phyloP scores from a whole-genome alignment of 306 rosid species.

The Dryas octopetala region DNA sequence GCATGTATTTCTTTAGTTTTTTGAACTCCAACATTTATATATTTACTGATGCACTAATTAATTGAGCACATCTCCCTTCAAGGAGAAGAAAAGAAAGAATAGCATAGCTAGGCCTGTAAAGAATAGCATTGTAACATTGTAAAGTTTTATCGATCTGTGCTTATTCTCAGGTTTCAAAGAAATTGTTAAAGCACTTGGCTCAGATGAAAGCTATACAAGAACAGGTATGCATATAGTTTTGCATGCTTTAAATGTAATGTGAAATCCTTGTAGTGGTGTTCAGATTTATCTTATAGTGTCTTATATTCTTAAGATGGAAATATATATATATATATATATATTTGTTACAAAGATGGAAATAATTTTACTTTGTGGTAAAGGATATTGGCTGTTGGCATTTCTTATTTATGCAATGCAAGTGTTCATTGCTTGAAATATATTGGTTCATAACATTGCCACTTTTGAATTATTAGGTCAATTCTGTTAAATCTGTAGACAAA shows the following conservation, averaged over 20 bases:
- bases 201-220: constrained; percentile 78
- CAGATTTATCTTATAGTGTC: constrained; percentile 1
- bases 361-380: background rate
- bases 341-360: no score
- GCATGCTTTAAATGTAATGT: background rate
- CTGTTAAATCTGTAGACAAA: constrained; percentile 71
- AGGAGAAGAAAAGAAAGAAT: no score
- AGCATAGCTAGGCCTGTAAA: no score
- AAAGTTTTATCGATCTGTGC: constrained; percentile 1
- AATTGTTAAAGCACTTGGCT: constrained; percentile 64
- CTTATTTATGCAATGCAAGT: constrained; percentile 1
- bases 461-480: constrained; percentile 54
- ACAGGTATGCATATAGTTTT: constrained; percentile 50
- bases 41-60: no score
- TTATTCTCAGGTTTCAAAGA: constrained; percentile 61
- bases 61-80: no score
- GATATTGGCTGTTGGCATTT: background rate
- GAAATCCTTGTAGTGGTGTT: constrained; percentile 16
- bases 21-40: no score
- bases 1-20: no score
- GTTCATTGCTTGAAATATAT: constrained; percentile 13
- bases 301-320: background rate
- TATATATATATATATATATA: no score
- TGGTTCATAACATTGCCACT: constrained; percentile 23
- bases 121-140: background rate